A percentile compares a stretch with the other conserved stretches of the same genome.
These are phyloP conservation scores for Lathyrus sativus DNA, from an alignment of 306 rosid genomes.

Conservation along the genomic window DNA sequence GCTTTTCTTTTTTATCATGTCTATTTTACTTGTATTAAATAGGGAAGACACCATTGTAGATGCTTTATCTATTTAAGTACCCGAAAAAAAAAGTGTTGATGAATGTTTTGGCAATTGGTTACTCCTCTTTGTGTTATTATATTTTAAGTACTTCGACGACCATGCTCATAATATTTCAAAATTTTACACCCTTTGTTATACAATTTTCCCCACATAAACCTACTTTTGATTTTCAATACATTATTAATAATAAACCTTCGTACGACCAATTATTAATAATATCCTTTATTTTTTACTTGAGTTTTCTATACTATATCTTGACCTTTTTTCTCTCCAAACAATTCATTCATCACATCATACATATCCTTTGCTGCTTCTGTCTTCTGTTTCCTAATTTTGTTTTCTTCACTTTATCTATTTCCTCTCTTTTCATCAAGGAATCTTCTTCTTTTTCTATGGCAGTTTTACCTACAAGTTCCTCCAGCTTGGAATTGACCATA, in stretches of 20 bases:
- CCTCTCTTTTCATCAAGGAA: conserved; percentile 30
- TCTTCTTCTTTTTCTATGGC: conserved; percentile 56
- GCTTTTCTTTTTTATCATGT: no score
- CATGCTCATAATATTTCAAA: neutral
- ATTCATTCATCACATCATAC: neutral
- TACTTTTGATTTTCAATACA: neutral
- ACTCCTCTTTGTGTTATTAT: neutral
- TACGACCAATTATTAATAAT: conserved; percentile 27
- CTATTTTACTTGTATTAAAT: no score
- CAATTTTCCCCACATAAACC: neutral
- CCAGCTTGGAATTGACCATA: conserved; percentile 80
- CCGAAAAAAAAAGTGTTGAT: no score
- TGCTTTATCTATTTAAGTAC: no score
- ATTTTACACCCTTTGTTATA: neutral
- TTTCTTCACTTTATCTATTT: conserved; percentile 51
- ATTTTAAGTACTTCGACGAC: neutral
- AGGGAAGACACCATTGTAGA: no score
- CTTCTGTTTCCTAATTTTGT: conserved; percentile 32
- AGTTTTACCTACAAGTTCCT: conserved; percentile 55
- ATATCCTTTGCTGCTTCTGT: conserved; percentile 27
- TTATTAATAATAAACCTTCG: conserved; percentile 10
- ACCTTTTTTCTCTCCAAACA: conserved; percentile 41
- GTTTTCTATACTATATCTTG: conserved; percentile 47
- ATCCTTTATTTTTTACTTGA: conserved; percentile 45
- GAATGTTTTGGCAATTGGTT: neutral